Evolutionary conservation across 73 alveolate species (phyloP), one percentile per base, ranked within the genome.

Genomic region (Uronychia binucleata): DNA sequence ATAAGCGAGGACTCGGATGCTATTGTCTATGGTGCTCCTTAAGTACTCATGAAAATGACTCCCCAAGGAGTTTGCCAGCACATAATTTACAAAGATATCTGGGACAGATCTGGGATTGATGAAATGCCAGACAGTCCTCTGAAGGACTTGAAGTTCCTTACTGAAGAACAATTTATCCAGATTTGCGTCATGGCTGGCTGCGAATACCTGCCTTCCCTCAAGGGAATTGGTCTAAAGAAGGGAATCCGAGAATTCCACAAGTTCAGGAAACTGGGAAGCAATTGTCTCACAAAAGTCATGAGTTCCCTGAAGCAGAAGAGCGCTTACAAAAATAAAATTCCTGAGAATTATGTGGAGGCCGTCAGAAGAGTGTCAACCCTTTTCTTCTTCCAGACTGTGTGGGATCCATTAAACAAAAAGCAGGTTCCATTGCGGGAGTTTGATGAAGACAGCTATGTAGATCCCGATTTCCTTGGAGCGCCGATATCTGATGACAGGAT

Each of bases 151-250:
- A n/a, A n/a, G n/a, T n/a, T 33, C 30, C 88, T 88, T 25, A 34
- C 85, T 32, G 11, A 67, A 75, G 90, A 96, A 34, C 90, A 91
- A 85, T 96, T 98, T 84, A 88, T 95, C 30, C 77, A 94, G 25
- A 91, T 96, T 77, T 98, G 99, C 79, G 95, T 98, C 11, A 82
- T 98, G 94, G 93, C 98, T 0, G 99, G 99, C 11, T 98, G 99
- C 78, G 99, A 98, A 84, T 98, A 98, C 90, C 91, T 97, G 81
- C 96, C 94, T n/a, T 84, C 97, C 31, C 81, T 98, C 14, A 88
- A 87, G 83, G 94, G 98, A 30, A 96, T 98, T 84, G 99, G 99
- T 29, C 79, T 93, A 28, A 97, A 92, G 76, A 92, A 94, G 30
- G 97, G 96, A 28, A 89, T 96, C 0, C 78, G 80, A 31, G 74